Evolutionary conservation across 2,329 filamentous ascomycete genomes (phyloP), one percentile per base, ranked within the genome.

Genomic region (Sporothrix phasma): DNA sequence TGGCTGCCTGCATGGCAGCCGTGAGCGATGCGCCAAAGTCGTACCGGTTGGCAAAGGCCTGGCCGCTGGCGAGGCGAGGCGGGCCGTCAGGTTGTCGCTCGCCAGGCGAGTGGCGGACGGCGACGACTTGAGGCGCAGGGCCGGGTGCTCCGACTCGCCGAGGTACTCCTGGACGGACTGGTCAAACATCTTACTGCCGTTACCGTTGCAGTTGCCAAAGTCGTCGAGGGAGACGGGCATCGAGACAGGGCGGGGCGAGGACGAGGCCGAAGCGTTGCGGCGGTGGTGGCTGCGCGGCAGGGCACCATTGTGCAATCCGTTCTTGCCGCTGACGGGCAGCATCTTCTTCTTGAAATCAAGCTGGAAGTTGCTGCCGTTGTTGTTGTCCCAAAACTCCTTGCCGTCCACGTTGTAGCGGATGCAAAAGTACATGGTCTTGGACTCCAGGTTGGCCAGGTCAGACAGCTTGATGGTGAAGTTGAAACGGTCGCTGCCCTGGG

Each of bases 341-440:
- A 83, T 76, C 77, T 90, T 92, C 81, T 92, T 95, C 68, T 81
- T 81, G 78, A 99, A 99, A 74, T 96, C 92, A 63, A 97, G 84
- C 74, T 97, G 92, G 77, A 94, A 99, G 77, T 99, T 97, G 75
- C 85, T 84, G 34, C 80, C 79, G 69, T 80, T 80, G 74, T 99
- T 99, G 81, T 93, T 99, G 76, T 99, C 94, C 94, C 94, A 99
- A 75, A 86, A 90, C 71, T 97, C 93, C 67, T 88, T 82, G 19
- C 91, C 90, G 67, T 87, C 87, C 65, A 96, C 91, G 45, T 79
- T 85, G 76, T 97, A 99, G 61, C 91, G 88, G 60, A 97, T 83
- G 75, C 94, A 97, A 72, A 97, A 86, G 75, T 92, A 91, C 72
- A 99, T 80, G 0, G 92, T 96, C 81, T 97, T 97, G 68, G 86